phyloP scores from a whole-genome alignment of 2,329 filamentous ascomycete genomes.

The Mycosphaerella arachidis region DNA sequence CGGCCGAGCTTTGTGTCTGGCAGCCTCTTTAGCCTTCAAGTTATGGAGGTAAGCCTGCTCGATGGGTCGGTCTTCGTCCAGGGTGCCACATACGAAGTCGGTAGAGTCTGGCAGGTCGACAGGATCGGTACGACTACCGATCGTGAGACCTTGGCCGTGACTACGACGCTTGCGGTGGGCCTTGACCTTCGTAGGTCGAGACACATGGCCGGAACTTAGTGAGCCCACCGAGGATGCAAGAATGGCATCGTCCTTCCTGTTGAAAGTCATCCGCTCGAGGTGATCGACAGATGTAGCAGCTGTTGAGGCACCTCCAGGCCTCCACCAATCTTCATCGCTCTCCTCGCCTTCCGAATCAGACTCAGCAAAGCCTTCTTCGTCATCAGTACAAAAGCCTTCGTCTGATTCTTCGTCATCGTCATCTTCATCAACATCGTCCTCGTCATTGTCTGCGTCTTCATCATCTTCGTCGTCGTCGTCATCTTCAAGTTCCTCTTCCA shows the following conservation, averaged over 20 bases:
- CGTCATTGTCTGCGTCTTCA: slow-evolving; percentile 58
- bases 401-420: slow-evolving; percentile 55
- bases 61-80: slow-evolving; percentile 91
- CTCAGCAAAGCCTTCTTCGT: slow-evolving; percentile 66
- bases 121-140: slow-evolving; percentile 21
- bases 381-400: slow-evolving; percentile 76
- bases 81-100: slow-evolving; percentile 96
- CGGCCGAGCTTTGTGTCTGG: slow-evolving; percentile 78
- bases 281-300: slow-evolving; percentile 54
- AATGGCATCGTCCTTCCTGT: slow-evolving; percentile 42
- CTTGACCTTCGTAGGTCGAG: slow-evolving; percentile 9
- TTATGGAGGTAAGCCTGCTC: slow-evolving; percentile 89
- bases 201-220: slow-evolving; percentile 33
- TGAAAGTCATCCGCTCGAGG: slow-evolving; percentile 43
- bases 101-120: slow-evolving; percentile 93
- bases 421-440: slow-evolving; percentile 54
- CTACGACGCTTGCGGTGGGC: slow-evolving; percentile 14
- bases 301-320: slow-evolving; percentile 51
- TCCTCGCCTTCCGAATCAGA: slow-evolving; percentile 65
- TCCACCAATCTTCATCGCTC: slow-evolving; percentile 66
- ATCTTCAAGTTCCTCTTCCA: slow-evolving; percentile 36
- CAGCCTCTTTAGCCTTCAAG: slow-evolving; percentile 72
- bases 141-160: slow-evolving; percentile 37
- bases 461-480: slow-evolving; percentile 47
- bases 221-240: slow-evolving; percentile 55